Base-by-base conservation (phyloP, 495 filamentous ascomycete species). In the Talaromyces wortmannii region DNA sequence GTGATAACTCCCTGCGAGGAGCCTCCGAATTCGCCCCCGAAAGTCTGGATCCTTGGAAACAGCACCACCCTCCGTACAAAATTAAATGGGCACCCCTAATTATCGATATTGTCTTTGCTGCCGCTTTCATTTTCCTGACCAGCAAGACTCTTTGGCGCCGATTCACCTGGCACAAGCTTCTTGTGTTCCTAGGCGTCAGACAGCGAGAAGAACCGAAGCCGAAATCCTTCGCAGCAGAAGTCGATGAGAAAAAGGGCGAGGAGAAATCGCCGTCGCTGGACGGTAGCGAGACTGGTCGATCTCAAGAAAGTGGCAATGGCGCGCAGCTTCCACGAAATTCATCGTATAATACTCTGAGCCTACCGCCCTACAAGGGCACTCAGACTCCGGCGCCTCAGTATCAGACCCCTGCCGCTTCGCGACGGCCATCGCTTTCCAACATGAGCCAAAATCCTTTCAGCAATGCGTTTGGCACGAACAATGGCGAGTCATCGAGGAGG, bases 1-100 rank as follows among this genome's bases (percentile, higher is more conserved):
- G 65, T 30, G 70, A 74, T 50, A 55, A 53, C n/a, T 61, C 60
- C 3, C 55, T 74, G 16, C 64, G 71, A 13, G 65, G 69, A 13
- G 60, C 57, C 3, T 61, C 70, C 8, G 16, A 52, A 11, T 71
- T 61, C 43, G 17, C 55, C 0, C 13, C 56, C 7, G 45, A 60
- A 23, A 57, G 70, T 32, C 58, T 59, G 30, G 15, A 32, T 2
- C 52, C 52, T 6, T 53, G 52, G 52, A 56, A 63, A 42, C 62
- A 65, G 46, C 29, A 17, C 6, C 31, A 53, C 31, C 50, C 50
- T 2, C 55, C 59, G 16, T 56, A 49, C 29, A 31, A 18, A 31
- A 51, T 45, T 4, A 50, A 32, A 50, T 50, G 36, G 47, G 47
- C 32, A n/a, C 47, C 55, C 23, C 47, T 56, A 6, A 48, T 51